Evolutionary conservation across 2,329 filamentous ascomycete species (phyloP), one percentile per base, ranked within the genome.

Genomic region (Claviceps sp.): DNA sequence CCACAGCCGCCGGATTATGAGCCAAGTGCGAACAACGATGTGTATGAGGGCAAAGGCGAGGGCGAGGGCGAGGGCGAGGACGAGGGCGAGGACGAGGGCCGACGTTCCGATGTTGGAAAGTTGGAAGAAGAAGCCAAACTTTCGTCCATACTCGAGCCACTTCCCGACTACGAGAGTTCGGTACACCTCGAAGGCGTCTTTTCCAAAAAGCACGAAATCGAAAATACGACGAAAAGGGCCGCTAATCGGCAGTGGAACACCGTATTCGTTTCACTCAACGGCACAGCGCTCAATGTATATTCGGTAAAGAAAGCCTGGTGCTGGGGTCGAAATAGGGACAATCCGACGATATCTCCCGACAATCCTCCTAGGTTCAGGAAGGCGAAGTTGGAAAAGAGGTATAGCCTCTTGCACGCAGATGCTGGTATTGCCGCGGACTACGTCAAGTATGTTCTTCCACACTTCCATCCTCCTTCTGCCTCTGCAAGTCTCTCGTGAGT

Each of bases 401-500:
- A 87, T 62, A 85, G 81, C 50, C 72, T 89, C 47, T 77, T 87
- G 56, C 82, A 89, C 62, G 85, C 85, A 22, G 85, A 89, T 65
- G 79, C 85, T 22, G 85, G 85, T 11, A 77, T 89, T 55, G 85
- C 86, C 9, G 77, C 80, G 16, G 85, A 89, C 65, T 84, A 86
- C 62, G 74, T 77, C 59, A 86, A 87, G 76, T 82, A 66, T 59
- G 77, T 72, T 30, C 22, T 16, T 8, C 22, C 14, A 18, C 16
- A 7, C 16, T 26, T 6, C 2, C n/a, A 6, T 16, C 20, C 18
- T 16, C 5, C 9, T 11, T 14, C 9, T 22, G 7, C 18, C 26
- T 16, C 4, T 13, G 9, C 30, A 34, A 34, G 30, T 11, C 9
- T 3, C 30, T 9, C 30, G 9, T 11, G 9, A 24, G 24, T 24